Evolutionary conservation across 441 rosid genomes (phyloP), one percentile per base, ranked within the genome.

Genomic region (Euphorbia schlechtendalii): DNA sequence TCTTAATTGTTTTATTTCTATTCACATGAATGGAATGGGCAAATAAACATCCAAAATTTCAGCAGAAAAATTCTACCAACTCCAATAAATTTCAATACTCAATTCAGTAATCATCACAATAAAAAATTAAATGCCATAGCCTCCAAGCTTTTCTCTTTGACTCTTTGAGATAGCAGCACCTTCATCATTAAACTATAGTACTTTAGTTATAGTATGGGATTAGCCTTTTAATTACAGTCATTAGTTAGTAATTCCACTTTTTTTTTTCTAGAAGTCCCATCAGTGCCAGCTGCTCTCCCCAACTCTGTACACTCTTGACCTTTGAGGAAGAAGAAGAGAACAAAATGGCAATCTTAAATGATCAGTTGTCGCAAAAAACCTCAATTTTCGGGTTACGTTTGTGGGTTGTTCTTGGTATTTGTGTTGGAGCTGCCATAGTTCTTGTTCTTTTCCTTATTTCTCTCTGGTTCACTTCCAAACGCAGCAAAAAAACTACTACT

Each of bases 311-410:
- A 30, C 46, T 67, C 45, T 43, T 38, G 49, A 58, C n/a, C 64
- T 61, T 43, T 61, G n/a, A 5, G 62, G 41, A 54, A 51, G 67
- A 13, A 64, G 52, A 61, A 61, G 28, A 63, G 41, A 3, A 61
- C 18, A 28, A 38, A 52, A 81, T 85, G 90, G 76, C 87, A 64
- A 80, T 49, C 48, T 72, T 86, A 77, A 72, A 73, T 58, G 87
- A 78, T 63, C 71, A 73, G 71, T 73, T 84, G 11, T 81, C 92
- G 7, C 76, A 69, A 58, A 58, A 72, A 71, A 86, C 87, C 1
- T 82, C 89, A 22, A 79, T 86, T 45, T 86, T 84, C 59, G 92
- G 89, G 45, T 74, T 84, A 18, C 74, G 79, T 40, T 69, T 81
- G 67, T 79, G 86, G 86, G 82, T 81, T 0, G 83, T 84, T 51